Evolutionary conservation across 192 early-diverging fungal species (phyloP), one percentile per base, ranked within the genome.

Genomic region (Chytriomyces sp.): DNA sequence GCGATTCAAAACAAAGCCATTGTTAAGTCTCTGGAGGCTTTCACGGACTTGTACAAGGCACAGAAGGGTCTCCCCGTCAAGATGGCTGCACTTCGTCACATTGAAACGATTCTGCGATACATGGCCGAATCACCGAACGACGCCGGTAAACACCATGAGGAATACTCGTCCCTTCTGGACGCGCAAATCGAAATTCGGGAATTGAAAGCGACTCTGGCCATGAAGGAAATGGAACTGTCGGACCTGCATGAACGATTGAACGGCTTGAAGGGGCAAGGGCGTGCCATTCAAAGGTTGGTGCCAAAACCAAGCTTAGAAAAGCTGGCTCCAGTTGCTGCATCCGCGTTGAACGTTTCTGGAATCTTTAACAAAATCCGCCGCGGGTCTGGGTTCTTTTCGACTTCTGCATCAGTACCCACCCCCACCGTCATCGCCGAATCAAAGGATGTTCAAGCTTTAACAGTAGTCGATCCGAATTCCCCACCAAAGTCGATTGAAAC

Each of bases 161-260:
- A 75, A 44, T 65, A 50, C 46, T 8, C 65, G 45, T 75, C 73
- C 7, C 47, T 75, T 16, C 24, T 62, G 53, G 45, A 77, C 10
- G 76, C 76, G 59, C 46, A 69, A n/a, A 9, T 61, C 24, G 10
- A 59, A 24, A 63, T 77, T 63, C 57, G 59, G 6, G 68, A 77
- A 0, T 18, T 77, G 18, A 35, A 59, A 16, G 16, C 16, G 3
- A 23, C 23, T 45, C 53, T 76, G 28, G 20, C 8, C 7, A 28
- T 16, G 9, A 76, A 76, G 62, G 64, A 76, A 2, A 20, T 49
- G 43, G 59, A 67, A 53, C 6, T 69, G 7, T 16, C 7, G 67
- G 48, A 69, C 18, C 8, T 47, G 9, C 69, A 77, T 24, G 47
- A 68, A 23, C n/a, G 60, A 44, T 23, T 67, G 43, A 23, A n/a